These are phyloP conservation scores for Tetrahymena borealis DNA, from an alignment of 73 alveolate species.

Conservation along the genomic window DNA sequence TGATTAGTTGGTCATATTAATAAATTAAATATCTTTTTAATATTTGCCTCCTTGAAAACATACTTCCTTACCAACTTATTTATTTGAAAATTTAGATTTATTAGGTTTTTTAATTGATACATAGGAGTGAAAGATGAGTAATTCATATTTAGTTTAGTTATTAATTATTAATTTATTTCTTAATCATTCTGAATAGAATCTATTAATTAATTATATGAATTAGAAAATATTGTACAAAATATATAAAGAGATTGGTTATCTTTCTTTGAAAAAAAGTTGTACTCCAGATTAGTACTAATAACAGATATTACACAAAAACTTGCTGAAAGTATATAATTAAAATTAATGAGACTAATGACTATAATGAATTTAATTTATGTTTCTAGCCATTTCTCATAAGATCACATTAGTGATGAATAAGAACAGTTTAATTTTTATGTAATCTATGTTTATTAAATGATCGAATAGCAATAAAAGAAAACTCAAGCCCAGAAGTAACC, in stretches of 20 bases:
- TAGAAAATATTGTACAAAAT: too few species aligned
- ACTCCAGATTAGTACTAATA: not conserved
- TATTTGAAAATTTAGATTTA: too few species aligned
- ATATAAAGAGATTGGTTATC: not conserved
- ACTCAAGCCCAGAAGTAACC: conserved; percentile 46
- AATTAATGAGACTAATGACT: not conserved
- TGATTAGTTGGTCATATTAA: too few species aligned
- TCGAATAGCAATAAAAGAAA: not conserved
- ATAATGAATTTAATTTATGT: not conserved
- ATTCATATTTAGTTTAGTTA: too few species aligned
- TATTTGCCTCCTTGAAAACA: too few species aligned
- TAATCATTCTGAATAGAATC: too few species aligned
- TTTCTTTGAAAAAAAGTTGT: not conserved
- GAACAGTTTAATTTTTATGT: not conserved
- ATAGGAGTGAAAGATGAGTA: too few species aligned
- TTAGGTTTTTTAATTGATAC: too few species aligned
- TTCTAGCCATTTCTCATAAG: not conserved
- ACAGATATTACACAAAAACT: not conserved
- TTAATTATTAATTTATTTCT: too few species aligned
- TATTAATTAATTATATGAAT: too few species aligned
- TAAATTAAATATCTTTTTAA: too few species aligned
- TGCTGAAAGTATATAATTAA: not conserved
- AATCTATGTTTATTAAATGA: not conserved
- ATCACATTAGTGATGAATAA: not conserved
- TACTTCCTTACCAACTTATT: too few species aligned